These are phyloP conservation scores for Liquidambar formosana DNA, from an alignment of 164 flowering plant species.

Conservation along the genomic window DNA sequence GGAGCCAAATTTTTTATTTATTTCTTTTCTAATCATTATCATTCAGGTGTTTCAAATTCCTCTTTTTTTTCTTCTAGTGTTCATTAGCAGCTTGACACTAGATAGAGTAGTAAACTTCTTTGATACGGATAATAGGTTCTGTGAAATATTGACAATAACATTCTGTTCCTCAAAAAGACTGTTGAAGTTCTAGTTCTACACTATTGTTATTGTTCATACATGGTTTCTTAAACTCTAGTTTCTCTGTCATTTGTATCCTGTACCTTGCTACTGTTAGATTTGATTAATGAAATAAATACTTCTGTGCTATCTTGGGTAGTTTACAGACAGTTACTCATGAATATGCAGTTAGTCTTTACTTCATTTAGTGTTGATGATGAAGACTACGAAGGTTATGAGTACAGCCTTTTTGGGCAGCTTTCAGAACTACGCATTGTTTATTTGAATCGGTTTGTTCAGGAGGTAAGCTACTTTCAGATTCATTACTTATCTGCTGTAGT, in stretches of 20 bases:
- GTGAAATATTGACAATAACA: no score
- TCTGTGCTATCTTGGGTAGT: not conserved
- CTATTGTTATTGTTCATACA: not conserved
- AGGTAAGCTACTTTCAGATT: conserved; percentile 49
- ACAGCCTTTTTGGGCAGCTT: conserved; percentile 81
- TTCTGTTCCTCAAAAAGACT: not conserved
- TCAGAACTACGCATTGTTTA: conserved; percentile 94
- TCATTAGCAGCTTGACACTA: no score
- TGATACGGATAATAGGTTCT: no score
- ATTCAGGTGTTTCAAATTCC: no score
- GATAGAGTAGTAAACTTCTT: no score
- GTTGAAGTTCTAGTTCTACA: not conserved
- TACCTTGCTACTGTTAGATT: not conserved
- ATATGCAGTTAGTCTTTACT: conserved; percentile 71
- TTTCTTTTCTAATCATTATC: no score
- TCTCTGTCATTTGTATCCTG: no score
- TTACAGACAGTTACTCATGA: conserved; percentile 9
- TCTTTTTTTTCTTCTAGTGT: no score
- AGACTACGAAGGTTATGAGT: conserved; percentile 87
- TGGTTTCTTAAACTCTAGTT: conserved; percentile 1
- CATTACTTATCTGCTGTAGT: not conserved
- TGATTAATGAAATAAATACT: not conserved
- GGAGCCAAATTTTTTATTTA: no score
- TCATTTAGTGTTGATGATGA: conserved; percentile 80
- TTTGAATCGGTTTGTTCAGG: conserved; percentile 92